Evolutionary conservation across 306 rosid species (phyloP).

Genomic region (Styphnolobium japonicum): DNA sequence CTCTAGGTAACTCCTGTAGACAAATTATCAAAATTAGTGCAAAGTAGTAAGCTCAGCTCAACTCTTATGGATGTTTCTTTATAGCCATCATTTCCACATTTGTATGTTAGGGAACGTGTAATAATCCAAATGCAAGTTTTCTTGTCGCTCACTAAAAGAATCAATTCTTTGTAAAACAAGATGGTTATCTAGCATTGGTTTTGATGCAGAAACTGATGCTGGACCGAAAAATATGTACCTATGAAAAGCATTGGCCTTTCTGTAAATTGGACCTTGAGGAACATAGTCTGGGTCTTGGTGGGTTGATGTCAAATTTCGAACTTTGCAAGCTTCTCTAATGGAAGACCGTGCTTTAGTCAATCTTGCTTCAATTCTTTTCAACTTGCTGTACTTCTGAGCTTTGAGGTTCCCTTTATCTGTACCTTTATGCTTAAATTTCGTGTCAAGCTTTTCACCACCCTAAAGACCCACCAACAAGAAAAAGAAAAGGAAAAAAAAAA

Average conservation of each 20-base stretch:
- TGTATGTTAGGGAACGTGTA: neutral
- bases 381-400: slow-evolving; percentile 24
- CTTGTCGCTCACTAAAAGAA: neutral
- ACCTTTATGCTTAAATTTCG: slow-evolving; percentile 19
- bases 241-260: slow-evolving; percentile 49
- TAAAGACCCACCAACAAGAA: neutral
- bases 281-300: slow-evolving; percentile 44
- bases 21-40: neutral
- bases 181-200: neutral
- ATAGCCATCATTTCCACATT: neutral
- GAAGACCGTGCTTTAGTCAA: slow-evolving; percentile 44
- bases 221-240: slow-evolving; percentile 23
- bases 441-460: slow-evolving; percentile 31
- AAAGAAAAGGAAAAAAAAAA: neutral
- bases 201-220: neutral
- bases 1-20: slow-evolving; percentile 53
- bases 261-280: slow-evolving; percentile 53
- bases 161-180: neutral
- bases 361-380: slow-evolving; percentile 37
- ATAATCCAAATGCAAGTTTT: neutral
- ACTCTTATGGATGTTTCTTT: neutral
- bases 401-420: neutral
- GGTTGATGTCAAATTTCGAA: slow-evolving; percentile 34
- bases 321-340: slow-evolving; percentile 48
- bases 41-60: neutral